A percentile compares a stretch with the other conserved stretches of the same genome.
phyloP scores from a whole-genome alignment of 169 alveolate genomes.

The Amoebophrya sp. region DNA sequence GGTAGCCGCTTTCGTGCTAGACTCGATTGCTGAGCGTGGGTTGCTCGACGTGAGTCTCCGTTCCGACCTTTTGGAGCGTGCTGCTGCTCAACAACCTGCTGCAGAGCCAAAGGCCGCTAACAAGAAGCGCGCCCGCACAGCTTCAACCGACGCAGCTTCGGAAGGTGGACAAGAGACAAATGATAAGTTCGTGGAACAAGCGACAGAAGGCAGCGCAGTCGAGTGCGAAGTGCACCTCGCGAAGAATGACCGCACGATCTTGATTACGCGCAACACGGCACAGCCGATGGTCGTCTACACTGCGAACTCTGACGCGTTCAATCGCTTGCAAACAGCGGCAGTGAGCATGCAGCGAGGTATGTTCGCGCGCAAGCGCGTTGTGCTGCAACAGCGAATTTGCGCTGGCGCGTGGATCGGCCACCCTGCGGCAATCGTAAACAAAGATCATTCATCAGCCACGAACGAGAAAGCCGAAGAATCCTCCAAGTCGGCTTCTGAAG shows the following conservation, averaged over 20 bases:
- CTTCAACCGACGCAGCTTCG: too few relatives aligned
- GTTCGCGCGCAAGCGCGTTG: not conserved
- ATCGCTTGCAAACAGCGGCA: not conserved
- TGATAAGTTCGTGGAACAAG: too few relatives aligned
- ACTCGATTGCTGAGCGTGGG: not conserved
- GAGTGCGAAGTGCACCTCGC: constrained; percentile 16
- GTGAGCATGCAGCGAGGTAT: constrained; percentile 18
- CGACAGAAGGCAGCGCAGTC: too few relatives aligned
- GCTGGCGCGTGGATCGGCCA: not conserved
- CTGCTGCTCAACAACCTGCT: not conserved
- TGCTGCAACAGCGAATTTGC: not conserved
- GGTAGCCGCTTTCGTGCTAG: not conserved
- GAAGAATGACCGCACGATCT: constrained; percentile 15
- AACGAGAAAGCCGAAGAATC: too few relatives aligned
- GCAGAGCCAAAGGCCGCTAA: too few relatives aligned
- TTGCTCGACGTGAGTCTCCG: not conserved
- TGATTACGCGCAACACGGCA: not conserved
- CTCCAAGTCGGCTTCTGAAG: too few relatives aligned
- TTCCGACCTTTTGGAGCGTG: not conserved
- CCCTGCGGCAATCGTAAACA: not conserved
- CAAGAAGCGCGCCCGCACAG: too few relatives aligned
- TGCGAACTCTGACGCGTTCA: not conserved
- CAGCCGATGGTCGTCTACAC: not conserved
- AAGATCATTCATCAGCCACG: not conserved
- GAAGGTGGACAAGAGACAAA: too few relatives aligned